Evolutionary conservation across 352 stramenopile species (phyloP).

Genomic region (Bremia lactucae): DNA sequence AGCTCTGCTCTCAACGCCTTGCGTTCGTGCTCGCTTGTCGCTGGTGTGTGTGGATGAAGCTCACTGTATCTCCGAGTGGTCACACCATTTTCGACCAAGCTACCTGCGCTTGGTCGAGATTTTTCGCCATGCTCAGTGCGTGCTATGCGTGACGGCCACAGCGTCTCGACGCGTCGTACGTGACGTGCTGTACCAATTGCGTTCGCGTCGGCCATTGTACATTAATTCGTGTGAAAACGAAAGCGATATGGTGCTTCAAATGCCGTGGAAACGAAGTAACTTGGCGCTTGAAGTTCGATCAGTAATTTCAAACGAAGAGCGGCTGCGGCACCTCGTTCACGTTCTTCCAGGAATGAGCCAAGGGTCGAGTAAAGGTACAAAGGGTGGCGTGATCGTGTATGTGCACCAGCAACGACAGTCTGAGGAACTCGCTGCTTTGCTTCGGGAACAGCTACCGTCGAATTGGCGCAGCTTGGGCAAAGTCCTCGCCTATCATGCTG

Average conservation of each 20-base stretch:
- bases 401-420: constrained; percentile 74
- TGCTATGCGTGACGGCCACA: constrained; percentile 90
- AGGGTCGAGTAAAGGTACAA: constrained; percentile 10
- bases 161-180: constrained; percentile 67
- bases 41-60: constrained; percentile 92
- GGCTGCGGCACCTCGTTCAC: constrained; percentile 25
- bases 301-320: constrained; percentile 48
- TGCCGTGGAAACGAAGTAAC: constrained; percentile 69
- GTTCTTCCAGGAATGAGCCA: constrained; percentile 19
- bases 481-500: constrained; percentile 88
- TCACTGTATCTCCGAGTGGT: constrained; percentile 93
- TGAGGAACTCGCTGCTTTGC: constrained; percentile 49
- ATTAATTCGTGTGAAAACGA: constrained; percentile 9
- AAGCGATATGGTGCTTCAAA: constrained; percentile 45
- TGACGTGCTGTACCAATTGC: constrained; percentile 59
- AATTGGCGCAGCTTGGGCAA: constrained; percentile 24
- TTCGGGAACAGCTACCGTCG: constrained; percentile 44
- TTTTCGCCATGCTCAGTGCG: constrained; percentile 48
- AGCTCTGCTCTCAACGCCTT: constrained; percentile 35
- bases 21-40: constrained; percentile 33
- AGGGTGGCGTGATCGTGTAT: constrained; percentile 68
- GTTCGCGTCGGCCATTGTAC: constrained; percentile 11
- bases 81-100: constrained; percentile 89
- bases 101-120: constrained; percentile 53
- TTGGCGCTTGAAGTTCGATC: constrained; percentile 43